Evolutionary conservation across 2,329 filamentous ascomycete genomes (phyloP), one percentile per base, ranked within the genome.

Genomic region (Hypoxylon sp.): DNA sequence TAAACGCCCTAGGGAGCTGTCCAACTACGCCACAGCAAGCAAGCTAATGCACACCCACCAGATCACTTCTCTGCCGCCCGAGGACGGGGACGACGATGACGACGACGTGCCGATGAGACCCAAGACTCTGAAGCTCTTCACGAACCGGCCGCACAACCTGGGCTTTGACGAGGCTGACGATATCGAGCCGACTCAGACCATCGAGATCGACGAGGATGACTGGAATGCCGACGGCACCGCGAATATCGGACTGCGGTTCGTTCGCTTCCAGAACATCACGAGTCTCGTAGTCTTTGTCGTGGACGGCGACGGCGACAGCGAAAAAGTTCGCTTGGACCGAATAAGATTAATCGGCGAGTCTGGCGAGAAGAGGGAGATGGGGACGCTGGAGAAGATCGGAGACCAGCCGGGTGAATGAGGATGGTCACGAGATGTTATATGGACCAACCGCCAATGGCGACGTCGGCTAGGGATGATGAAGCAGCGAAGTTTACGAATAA

Each of bases 131-230:
- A 89, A 92, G 71, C 79, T 99, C 50, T 99, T 92, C 77, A 89
- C 87, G 64, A 99, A 99, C 79, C 86, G 88, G 56, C 83, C 92
- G 48, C 91, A 96, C 72, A 95, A 96, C 70, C 85, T 99, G 58
- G 92, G 94, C 5, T 99, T 99, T 70, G 90, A 95, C 69, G 95
- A 99, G 74, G 94, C 94, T 31, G 94, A 97, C 58, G 91, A 94
- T 69, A 88, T 90, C 49, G 83, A 88, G 45, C 84, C 91, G 0
- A 93, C 91, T 13, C 95, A 99, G 76, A 83, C 82, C 48, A 86
- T 97, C 58, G 88, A 88, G 68, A 81, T 99, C 38, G 81, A 83
- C 60, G 80, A 87, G 41, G 81, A 83, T 48, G 91, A 97, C 70
- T 99, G 95, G 94, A 90, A 92, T 74, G 79, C 82, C 40, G 86